Base-by-base conservation (phyloP, 1,284 basidiomycete species). In the Schizophyllum commune region DNA sequence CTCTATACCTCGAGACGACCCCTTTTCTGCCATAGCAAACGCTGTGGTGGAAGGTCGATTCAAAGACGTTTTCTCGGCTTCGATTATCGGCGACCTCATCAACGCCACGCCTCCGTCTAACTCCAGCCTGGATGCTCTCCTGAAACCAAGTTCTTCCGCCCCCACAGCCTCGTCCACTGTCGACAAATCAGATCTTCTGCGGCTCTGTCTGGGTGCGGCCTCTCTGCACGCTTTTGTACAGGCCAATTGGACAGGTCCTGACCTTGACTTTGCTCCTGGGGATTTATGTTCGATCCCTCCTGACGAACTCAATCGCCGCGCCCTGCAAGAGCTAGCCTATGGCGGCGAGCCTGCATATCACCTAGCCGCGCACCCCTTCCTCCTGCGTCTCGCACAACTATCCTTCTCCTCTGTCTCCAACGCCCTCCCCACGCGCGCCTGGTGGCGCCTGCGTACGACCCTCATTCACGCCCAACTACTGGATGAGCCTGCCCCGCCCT, bases 321-420 rank as follows among this genome's bases (percentile, higher is more conserved):
- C 94, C 13, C 79, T 96, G 55, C 79, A 88, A 4, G 86, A 90
- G 64, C 83, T 99, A 55, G 87, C 94, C 0, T 85, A 85, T 63
- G 85, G 86, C 1, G 97, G 97, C 1, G 96, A 99, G 75, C 97
- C 97, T 3, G 93, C 93, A 0, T 99, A 99, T 75, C 97, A 99
- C 73, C 89, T 99, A 56, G 83, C 88, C 19, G 78, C 81, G 64
- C 75, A 77, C 54, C 83, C 95, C 1, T 75, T 85, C 32, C 86
- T 96, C 68, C 83, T 98, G 60, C 83, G 89, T 52, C 77, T 96
- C 61, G 84, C 95, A 0, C 83, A 90, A 64, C 75, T 91, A 34
- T 75, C 97, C 52, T 75, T 98, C 64, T 77, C 79, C 13, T 74
- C 9, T 11, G 54, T 78, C 33, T 74, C 82, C 39, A 81, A 79